These are phyloP conservation scores for Aspergillus thermomutatus DNA, from an alignment of 2,329 filamentous ascomycete genomes.

Conservation along the genomic window DNA sequence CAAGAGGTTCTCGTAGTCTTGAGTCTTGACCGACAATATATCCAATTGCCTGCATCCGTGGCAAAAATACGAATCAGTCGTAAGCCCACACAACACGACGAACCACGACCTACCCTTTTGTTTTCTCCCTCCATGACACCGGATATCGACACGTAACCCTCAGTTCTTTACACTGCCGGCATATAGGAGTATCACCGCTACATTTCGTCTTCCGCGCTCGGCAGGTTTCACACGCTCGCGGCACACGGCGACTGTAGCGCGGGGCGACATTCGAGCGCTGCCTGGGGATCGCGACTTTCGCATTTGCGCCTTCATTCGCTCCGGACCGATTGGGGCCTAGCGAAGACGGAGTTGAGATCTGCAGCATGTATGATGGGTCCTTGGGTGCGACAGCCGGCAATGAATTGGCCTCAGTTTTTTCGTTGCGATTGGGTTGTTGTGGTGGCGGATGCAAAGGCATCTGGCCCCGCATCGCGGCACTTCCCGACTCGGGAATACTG, in stretches of 20 bases:
- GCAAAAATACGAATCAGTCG: slow-evolving; percentile 7
- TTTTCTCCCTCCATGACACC: slow-evolving; percentile 36
- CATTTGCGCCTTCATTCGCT: slow-evolving; percentile 15
- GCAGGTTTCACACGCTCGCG: slow-evolving; percentile 42
- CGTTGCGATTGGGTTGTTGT: background rate
- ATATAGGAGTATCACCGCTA: slow-evolving; percentile 40
- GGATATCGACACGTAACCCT: slow-evolving; percentile 38
- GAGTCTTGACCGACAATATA: slow-evolving; percentile 28
- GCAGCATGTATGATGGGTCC: background rate
- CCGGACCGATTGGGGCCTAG: slow-evolving; percentile 5
- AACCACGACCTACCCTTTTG: slow-evolving; percentile 29
- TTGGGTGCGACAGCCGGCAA: background rate
- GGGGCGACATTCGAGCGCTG: slow-evolving; percentile 14
- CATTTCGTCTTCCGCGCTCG: slow-evolving; percentile 44
- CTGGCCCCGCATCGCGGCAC: slow-evolving; percentile 5
- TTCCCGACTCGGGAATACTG: slow-evolving; percentile 6
- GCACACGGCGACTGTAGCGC: slow-evolving; percentile 27
- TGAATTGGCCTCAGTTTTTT: background rate
- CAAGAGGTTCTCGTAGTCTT: slow-evolving; percentile 40
- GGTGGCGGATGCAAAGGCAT: slow-evolving; percentile 6
- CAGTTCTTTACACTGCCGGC: slow-evolving; percentile 39
- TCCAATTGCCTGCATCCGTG: slow-evolving; percentile 28
- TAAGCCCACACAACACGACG: background rate
- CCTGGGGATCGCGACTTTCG: slow-evolving; percentile 33
- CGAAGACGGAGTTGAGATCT: background rate